phyloP scores from a whole-genome alignment of 2,329 filamentous ascomycete species.

The Fusarium sp. region DNA sequence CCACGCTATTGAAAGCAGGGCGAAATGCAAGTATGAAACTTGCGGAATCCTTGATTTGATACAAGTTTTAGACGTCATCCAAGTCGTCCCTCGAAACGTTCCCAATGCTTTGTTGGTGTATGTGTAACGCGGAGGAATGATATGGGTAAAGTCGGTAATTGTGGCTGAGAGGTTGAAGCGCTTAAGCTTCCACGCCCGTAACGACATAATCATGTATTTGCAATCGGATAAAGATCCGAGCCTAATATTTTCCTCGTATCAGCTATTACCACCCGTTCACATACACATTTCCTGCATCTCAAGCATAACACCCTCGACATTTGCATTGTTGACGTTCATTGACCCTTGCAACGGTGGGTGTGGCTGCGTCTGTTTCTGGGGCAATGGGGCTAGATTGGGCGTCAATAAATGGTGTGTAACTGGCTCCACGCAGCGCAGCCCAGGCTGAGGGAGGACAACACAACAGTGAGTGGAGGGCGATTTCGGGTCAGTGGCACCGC shows the following conservation, averaged over 20 bases:
- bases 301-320: background rate
- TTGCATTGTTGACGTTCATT: conserved; percentile 5
- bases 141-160: conserved; percentile 6
- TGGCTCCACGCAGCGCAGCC: conserved; percentile 3
- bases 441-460: conserved; percentile 32
- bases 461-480: conserved; percentile 8
- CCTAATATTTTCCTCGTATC: background rate
- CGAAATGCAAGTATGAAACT: background rate
- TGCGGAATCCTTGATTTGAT: background rate
- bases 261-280: background rate
- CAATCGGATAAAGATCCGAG: background rate
- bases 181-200: background rate
- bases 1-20: conserved; percentile 10
- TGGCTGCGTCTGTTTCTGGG: conserved; percentile 41
- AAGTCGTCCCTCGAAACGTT: background rate
- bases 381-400: conserved; percentile 43
- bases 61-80: background rate
- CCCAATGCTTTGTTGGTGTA: background rate
- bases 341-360: conserved; percentile 21
- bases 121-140: conserved; percentile 10
- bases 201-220: background rate
- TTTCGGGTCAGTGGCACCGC: conserved; percentile 16
- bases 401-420: conserved; percentile 38
- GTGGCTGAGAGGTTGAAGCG: background rate
- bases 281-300: background rate